Evolutionary conservation across 495 filamentous ascomycete genomes (phyloP).

Genomic region (Aspergillus affinis): DNA sequence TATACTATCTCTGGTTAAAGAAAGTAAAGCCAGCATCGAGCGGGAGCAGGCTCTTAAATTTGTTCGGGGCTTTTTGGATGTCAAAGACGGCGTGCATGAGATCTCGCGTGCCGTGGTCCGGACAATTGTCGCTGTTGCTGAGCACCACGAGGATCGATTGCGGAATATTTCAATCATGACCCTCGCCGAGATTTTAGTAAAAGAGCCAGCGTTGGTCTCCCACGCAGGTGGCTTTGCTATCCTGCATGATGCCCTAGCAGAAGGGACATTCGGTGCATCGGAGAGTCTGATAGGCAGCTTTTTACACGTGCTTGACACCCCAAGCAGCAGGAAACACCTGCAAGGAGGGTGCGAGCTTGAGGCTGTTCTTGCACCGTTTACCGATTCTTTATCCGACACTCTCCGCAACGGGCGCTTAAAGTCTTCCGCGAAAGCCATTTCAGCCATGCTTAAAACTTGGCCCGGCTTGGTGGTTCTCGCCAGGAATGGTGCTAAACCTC

Average conservation of each 20-base stretch:
- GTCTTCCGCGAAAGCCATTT: slow-evolving; percentile 80
- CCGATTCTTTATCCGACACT: slow-evolving; percentile 70
- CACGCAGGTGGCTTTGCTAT: slow-evolving; percentile 78
- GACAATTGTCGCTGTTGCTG: slow-evolving; percentile 85
- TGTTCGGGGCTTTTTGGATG: slow-evolving; percentile 90
- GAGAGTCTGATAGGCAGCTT: slow-evolving; percentile 83
- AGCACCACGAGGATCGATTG: slow-evolving; percentile 83
- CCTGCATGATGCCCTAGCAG: slow-evolving; percentile 80
- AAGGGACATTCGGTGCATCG: slow-evolving; percentile 87
- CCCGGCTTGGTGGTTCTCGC: slow-evolving; percentile 79
- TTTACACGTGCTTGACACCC: slow-evolving; percentile 83
- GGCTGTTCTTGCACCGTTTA: slow-evolving; percentile 83
- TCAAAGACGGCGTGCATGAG: slow-evolving; percentile 88
- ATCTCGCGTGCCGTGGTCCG: slow-evolving; percentile 83
- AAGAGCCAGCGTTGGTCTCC: slow-evolving; percentile 74
- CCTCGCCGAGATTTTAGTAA: slow-evolving; percentile 84
- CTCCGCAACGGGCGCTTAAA: slow-evolving; percentile 72
- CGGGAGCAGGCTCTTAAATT: slow-evolving; percentile 97
- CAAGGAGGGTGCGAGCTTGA: slow-evolving; percentile 78
- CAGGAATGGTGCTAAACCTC: slow-evolving; percentile 78
- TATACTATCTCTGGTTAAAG: slow-evolving; percentile 87
- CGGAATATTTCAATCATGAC: slow-evolving; percentile 89
- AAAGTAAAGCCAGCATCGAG: slow-evolving; percentile 93
- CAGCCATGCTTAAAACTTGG: slow-evolving; percentile 91
- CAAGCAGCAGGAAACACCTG: slow-evolving; percentile 74